These are phyloP conservation scores for Brasenia schreberi DNA, from an alignment of 164 flowering plant genomes.

Conservation along the genomic window DNA sequence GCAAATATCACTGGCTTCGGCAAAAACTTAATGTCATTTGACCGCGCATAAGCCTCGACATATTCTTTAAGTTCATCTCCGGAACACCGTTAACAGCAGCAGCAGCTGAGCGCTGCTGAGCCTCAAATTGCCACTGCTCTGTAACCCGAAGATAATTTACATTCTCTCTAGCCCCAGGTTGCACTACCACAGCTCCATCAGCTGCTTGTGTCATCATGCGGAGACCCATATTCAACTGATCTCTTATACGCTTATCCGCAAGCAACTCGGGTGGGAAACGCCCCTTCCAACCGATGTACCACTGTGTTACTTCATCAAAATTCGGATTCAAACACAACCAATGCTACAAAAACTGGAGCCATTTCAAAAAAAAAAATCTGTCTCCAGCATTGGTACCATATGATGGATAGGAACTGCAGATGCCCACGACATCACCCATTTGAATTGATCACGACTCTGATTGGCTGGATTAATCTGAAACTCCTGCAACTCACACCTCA, in stretches of 20 bases:
- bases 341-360: constrained; percentile 84
- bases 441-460: constrained; percentile 67
- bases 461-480: constrained; percentile 70
- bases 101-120: constrained; percentile 38
- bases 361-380: constrained; percentile 59
- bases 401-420: constrained; percentile 63
- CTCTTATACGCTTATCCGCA: constrained; percentile 63
- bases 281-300: constrained; percentile 87
- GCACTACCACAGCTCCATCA: constrained; percentile 59
- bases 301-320: constrained; percentile 60
- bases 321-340: constrained; percentile 76
- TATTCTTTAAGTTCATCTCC: constrained; percentile 76
- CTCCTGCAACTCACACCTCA: constrained; percentile 48
- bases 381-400: constrained; percentile 77
- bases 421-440: constrained; percentile 82
- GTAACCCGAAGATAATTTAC: constrained; percentile 57
- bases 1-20: constrained; percentile 75
- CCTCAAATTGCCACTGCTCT: constrained; percentile 75
- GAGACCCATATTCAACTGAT: constrained; percentile 53
- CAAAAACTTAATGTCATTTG: constrained; percentile 56
- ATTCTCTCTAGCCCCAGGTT: constrained; percentile 75
- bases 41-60: constrained; percentile 56
- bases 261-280: constrained; percentile 57
- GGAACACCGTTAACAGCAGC: constrained; percentile 17
- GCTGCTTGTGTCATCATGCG: constrained; percentile 81